Conservation (phyloP, 2,329 filamentous ascomycete genomes). For the Fusarium duplospermum region DNA sequence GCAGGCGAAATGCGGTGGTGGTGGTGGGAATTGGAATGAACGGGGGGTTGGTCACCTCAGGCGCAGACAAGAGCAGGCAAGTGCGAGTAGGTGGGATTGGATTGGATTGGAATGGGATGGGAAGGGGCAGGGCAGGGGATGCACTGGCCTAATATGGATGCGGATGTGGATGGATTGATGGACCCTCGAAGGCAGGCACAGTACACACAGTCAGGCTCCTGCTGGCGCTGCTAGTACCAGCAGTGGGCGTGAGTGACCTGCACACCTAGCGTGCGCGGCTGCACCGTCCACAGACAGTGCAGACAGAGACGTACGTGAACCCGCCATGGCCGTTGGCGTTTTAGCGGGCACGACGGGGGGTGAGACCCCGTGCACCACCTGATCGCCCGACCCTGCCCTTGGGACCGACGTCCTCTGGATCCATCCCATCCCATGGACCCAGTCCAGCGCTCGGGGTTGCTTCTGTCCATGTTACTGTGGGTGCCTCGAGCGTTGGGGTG, state of each 20-base stretch:
- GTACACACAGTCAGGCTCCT: not conserved
- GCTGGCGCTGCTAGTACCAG: too few species aligned
- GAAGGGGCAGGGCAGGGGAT: slow-evolving; percentile 37
- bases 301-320: slow-evolving; percentile 26
- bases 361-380: slow-evolving; percentile 30
- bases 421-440: not conserved
- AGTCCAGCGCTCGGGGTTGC: slow-evolving; percentile 5
- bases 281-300: slow-evolving; percentile 28
- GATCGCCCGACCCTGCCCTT: slow-evolving; percentile 23
- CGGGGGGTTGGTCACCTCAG: slow-evolving; percentile 38
- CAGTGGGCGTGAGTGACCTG: not conserved
- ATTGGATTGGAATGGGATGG: slow-evolving; percentile 33
- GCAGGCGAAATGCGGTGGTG: slow-evolving; percentile 36
- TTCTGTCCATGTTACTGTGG: not conserved
- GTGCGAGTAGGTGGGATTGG: slow-evolving; percentile 19
- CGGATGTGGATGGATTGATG: slow-evolving; percentile 2
- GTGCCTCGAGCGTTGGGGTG: slow-evolving; percentile 15
- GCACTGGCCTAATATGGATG: slow-evolving; percentile 40
- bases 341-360: slow-evolving; percentile 12
- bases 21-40: slow-evolving; percentile 41
- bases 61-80: slow-evolving; percentile 4
- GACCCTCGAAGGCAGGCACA: slow-evolving; percentile 22
- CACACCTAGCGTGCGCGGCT: slow-evolving; percentile 9
- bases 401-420: not conserved
- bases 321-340: slow-evolving; percentile 23